A percentile compares a stretch with the other conserved stretches of the same genome.
phyloP scores from a whole-genome alignment of 768 basidiomycete genomes.

The Auriculariales sp. region DNA sequence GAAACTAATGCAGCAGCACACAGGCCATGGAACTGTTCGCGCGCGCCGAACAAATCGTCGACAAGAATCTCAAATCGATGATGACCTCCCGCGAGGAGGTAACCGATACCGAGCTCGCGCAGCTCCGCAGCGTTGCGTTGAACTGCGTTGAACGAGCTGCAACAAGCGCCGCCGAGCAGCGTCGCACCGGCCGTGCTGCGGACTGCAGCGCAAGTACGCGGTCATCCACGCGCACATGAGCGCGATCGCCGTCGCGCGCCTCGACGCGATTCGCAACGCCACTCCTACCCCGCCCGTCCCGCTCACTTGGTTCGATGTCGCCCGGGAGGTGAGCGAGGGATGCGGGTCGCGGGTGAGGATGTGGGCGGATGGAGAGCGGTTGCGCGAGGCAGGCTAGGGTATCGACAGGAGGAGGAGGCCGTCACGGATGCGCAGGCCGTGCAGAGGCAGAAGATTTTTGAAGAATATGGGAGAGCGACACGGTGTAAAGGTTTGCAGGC shows the following conservation, averaged over 20 bases:
- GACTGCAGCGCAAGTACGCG: neutral
- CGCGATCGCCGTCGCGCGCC: neutral
- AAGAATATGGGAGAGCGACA: no score
- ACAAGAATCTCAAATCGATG: neutral
- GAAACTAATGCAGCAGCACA: no score
- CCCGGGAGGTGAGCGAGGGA: neutral
- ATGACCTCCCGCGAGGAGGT: neutral
- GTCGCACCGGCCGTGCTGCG: neutral
- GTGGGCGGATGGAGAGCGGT: neutral
- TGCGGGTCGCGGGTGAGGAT: neutral
- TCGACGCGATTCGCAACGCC: neutral
- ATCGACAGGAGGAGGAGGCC: neutral
- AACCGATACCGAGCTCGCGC: neutral
- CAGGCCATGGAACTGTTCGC: neutral
- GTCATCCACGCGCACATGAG: neutral
- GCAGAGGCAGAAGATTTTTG: no score
- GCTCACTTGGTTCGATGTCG: neutral
- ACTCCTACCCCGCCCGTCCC: neutral
- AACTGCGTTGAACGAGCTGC: neutral
- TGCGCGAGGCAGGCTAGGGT: neutral
- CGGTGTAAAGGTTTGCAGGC: no score
- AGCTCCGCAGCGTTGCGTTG: neutral
- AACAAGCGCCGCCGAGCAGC: neutral
- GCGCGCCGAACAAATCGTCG: neutral
- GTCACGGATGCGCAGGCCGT: neutral